phyloP scores from a whole-genome alignment of 345 rosid genomes.

The Syzygium jambos region DNA sequence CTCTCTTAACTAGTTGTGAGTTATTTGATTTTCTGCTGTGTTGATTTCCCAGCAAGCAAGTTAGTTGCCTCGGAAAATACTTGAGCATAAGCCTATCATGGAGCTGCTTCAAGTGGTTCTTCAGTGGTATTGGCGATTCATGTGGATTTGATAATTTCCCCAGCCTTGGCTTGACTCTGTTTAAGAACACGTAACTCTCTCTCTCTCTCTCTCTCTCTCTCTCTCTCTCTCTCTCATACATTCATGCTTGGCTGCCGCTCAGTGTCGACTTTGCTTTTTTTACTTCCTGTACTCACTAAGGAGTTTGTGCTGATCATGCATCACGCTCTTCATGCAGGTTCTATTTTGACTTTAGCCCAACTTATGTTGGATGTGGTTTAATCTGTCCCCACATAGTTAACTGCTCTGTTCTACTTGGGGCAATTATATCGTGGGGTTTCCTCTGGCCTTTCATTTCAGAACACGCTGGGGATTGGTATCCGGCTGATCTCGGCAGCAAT shows the following conservation, averaged over 20 bases:
- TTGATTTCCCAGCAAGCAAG: conserved; percentile 62
- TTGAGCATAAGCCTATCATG: conserved; percentile 77
- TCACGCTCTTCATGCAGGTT: conserved; percentile 35
- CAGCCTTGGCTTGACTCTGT: conserved; percentile 69
- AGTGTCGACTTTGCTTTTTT: not conserved
- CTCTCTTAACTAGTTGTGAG: not conserved
- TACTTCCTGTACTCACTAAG: not conserved
- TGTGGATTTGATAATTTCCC: conserved; percentile 97
- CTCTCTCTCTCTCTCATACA: not conserved
- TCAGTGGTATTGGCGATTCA: conserved; percentile 86
- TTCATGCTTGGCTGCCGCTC: not conserved
- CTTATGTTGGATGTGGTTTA: conserved; percentile 95
- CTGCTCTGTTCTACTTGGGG: conserved; percentile 84
- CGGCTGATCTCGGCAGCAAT: conserved; percentile 65
- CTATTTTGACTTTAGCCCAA: conserved; percentile 90
- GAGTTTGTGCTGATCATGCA: not conserved
- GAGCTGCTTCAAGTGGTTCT: conserved; percentile 99
- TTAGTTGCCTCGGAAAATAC: conserved; percentile 80
- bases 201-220: not conserved
- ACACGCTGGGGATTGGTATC: conserved; percentile 85
- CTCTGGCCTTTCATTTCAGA: conserved; percentile 77
- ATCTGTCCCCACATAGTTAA: conserved; percentile 94
- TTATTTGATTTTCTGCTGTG: not conserved
- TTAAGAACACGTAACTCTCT: conserved; percentile 67
- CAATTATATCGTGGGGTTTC: conserved; percentile 87